phyloP scores from a whole-genome alignment of 257 asterid genomes.

The Solanum megistacrolobum region DNA sequence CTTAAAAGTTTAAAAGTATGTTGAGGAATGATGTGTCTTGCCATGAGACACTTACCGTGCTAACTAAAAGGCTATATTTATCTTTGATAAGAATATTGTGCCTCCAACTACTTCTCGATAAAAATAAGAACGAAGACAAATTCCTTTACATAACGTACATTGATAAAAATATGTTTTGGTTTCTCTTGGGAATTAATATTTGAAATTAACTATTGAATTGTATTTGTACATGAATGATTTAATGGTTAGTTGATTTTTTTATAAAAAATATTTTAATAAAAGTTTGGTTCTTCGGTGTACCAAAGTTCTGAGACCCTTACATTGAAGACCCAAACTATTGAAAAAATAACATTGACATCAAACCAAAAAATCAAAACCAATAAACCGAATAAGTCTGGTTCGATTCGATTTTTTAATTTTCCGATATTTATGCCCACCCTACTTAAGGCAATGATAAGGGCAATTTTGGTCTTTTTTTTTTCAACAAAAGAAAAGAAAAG shows the following conservation, averaged over 20 bases:
- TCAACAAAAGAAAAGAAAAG: not conserved
- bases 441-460: not conserved
- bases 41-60: not conserved
- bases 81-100: not conserved
- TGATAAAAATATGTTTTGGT: not conserved
- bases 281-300: not conserved
- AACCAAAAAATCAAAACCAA: too few species aligned
- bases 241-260: too few species aligned
- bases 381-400: too few species aligned
- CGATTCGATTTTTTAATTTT: too few species aligned
- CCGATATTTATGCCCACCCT: not conserved
- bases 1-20: not conserved
- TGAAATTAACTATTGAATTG: not conserved
- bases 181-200: too few species aligned
- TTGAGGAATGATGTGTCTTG: not conserved
- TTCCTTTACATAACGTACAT: not conserved
- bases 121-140: not conserved
- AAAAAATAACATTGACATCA: too few species aligned
- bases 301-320: not conserved
- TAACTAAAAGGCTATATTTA: not conserved
- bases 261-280: too few species aligned
- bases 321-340: too few species aligned
- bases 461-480: too few species aligned
- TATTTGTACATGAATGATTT: too few species aligned
- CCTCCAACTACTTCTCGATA: not conserved